phyloP scores from a whole-genome alignment of 2,329 filamentous ascomycete genomes.

The Cladosporium austrohemisphaericum region DNA sequence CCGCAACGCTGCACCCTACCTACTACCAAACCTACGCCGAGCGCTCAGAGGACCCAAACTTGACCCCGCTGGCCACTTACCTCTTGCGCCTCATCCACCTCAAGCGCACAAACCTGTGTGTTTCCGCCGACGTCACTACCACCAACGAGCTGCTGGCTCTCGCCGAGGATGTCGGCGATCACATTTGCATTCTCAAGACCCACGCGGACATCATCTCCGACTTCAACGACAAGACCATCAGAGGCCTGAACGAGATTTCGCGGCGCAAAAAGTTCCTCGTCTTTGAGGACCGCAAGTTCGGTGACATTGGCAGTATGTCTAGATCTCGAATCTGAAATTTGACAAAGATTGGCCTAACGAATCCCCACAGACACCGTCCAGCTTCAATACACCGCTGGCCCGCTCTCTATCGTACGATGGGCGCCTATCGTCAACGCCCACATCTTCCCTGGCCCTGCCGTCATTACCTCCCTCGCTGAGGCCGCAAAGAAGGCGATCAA shows the following conservation, averaged over 20 bases:
- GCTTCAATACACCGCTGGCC: constrained; percentile 51
- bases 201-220: constrained; percentile 61
- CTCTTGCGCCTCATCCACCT: constrained; percentile 47
- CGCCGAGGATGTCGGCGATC: constrained; percentile 57
- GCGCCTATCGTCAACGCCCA: constrained; percentile 52
- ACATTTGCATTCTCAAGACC: constrained; percentile 59
- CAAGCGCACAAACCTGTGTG: constrained; percentile 51
- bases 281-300: constrained; percentile 55
- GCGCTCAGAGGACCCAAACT: constrained; percentile 41
- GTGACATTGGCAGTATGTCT: constrained; percentile 52
- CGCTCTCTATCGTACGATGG: constrained; percentile 50
- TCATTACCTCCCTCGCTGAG: constrained; percentile 48
- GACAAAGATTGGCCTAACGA: constrained; percentile 17
- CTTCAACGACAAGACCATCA: constrained; percentile 54
- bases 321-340: not conserved
- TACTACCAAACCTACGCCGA: constrained; percentile 43
- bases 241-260: constrained; percentile 46
- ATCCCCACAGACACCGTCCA: constrained; percentile 47
- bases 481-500: constrained; percentile 47
- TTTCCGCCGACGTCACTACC: constrained; percentile 56
- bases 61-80: constrained; percentile 46
- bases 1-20: constrained; percentile 28
- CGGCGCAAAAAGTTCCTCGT: constrained; percentile 49
- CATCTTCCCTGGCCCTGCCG: constrained; percentile 50
- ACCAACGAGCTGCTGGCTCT: constrained; percentile 54